A percentile compares a stretch with the other conserved stretches of the same genome.
phyloP scores from a whole-genome alignment of 768 basidiomycete species.

The Daedaleopsis nitida region DNA sequence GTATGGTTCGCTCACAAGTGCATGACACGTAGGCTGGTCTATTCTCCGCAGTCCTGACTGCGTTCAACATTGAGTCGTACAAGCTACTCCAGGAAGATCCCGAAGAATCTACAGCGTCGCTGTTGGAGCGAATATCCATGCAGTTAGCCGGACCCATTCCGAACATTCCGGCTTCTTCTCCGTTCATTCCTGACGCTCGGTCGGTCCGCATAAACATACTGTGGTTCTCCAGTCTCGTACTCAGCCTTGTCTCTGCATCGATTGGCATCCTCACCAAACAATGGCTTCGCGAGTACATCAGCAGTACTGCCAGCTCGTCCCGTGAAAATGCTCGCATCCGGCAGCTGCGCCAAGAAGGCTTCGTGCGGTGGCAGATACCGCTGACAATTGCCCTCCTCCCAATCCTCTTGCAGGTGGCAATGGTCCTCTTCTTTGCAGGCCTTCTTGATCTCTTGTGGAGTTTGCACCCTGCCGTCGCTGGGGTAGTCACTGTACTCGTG shows the following conservation, averaged over 20 bases:
- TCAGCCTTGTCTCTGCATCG: slow-evolving; percentile 27
- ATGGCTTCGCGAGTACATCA: slow-evolving; percentile 25
- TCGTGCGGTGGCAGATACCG: slow-evolving; percentile 24
- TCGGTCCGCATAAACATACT: slow-evolving; percentile 22
- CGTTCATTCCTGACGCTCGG: slow-evolving; percentile 14
- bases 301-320: slow-evolving; percentile 19
- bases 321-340: slow-evolving; percentile 22
- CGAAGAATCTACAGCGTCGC: background rate
- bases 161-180: slow-evolving; percentile 16
- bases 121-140: slow-evolving; percentile 1
- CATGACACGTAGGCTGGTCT: slow-evolving; percentile 12
- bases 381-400: slow-evolving; percentile 19
- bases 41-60: slow-evolving; percentile 22
- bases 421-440: slow-evolving; percentile 23
- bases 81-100: slow-evolving; percentile 14
- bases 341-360: slow-evolving; percentile 25
- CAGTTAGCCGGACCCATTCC: background rate
- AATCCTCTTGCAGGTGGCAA: slow-evolving; percentile 19
- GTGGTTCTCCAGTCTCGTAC: slow-evolving; percentile 27
- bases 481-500: slow-evolving; percentile 17
- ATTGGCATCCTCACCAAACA: slow-evolving; percentile 28
- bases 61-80: slow-evolving; percentile 22
- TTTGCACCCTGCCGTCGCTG: slow-evolving; percentile 16
- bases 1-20: background rate
- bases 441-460: slow-evolving; percentile 26